These are phyloP conservation scores for Stereocaulon alpinum DNA, from an alignment of 495 filamentous ascomycete genomes.

Conservation along the genomic window DNA sequence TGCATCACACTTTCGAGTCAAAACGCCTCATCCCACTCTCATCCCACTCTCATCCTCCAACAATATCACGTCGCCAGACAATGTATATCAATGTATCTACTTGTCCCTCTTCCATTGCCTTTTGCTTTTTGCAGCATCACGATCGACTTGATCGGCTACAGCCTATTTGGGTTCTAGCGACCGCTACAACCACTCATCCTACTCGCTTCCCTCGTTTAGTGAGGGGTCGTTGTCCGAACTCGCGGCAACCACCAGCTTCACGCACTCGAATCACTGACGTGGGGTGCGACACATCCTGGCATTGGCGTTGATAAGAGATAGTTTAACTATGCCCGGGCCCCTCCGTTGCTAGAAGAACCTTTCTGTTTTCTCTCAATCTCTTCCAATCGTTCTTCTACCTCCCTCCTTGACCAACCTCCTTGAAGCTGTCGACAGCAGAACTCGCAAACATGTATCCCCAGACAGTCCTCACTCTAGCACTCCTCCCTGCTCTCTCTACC, in stretches of 20 bases:
- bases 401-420: neutral
- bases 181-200: too few relatives aligned
- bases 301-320: neutral
- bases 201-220: neutral
- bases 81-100: too few relatives aligned
- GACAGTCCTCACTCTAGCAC: constrained; percentile 23
- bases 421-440: neutral
- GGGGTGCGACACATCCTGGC: neutral
- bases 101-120: too few relatives aligned
- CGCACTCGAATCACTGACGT: neutral
- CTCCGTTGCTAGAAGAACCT: neutral
- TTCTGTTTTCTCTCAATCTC: neutral
- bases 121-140: too few relatives aligned
- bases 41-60: too few relatives aligned
- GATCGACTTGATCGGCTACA: too few relatives aligned
- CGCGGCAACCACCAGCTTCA: neutral
- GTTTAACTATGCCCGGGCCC: neutral
- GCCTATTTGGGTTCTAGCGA: too few relatives aligned
- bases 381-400: neutral
- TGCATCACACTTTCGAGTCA: too few relatives aligned
- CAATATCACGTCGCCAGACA: too few relatives aligned
- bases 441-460: constrained; percentile 21
- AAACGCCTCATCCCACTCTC: too few relatives aligned
- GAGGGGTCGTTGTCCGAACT: neutral
- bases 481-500: constrained; percentile 31